Evolutionary conservation across 805 yeast genomes (phyloP), one percentile per base, ranked within the genome.

Genomic region (Ogataea salicorniae): DNA sequence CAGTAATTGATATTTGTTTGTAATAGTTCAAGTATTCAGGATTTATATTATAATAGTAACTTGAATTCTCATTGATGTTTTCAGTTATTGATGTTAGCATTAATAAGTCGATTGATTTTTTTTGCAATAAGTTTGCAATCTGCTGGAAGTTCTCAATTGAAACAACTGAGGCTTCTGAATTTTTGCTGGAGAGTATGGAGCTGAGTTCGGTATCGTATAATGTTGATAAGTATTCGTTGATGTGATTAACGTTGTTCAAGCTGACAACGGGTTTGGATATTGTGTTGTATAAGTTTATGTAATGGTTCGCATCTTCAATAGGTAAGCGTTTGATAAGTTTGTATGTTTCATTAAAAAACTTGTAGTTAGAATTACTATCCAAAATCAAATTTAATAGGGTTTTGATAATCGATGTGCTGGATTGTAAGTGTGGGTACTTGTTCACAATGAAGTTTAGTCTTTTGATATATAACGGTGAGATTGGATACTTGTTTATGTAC

Each of bases 1-100:
- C 61, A 23, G 49, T 46, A 13, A 58, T 22, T 9, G 55, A 45
- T 6, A 50, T 34, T 14, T 41, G 44, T 34, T 46, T 55, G 39
- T 51, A 50, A 16, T 40, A 51, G 1, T 23, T 23, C 7, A 52
- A 36, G 35, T 53, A 60, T 8, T 45, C 53, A 5, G 58, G 54
- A 38, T 55, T 49, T 33, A 59, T 37, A 41, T 58, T 59, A 26
- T 51, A 53, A 33, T 49, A 58, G 6, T 37, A 46, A 33, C 50
- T 47, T 13, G 57, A 48, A 40, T 53, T 52, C 36, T 59, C 62
- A 34, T 45, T 53, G 18, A 60, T 37, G 34, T 53, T 44, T 13
- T 56, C 60, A 26, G 60, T 52, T 2, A 56, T 47, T 2, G 50
- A 48, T 0, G 60, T 46, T 4, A 48, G 41, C 60, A 59, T 53